Percentiles rank a stretch among this genome's conserved stretches.
Conservation (phyloP, 768 basidiomycete species). For the Strobilomyces echinocephalus region DNA sequence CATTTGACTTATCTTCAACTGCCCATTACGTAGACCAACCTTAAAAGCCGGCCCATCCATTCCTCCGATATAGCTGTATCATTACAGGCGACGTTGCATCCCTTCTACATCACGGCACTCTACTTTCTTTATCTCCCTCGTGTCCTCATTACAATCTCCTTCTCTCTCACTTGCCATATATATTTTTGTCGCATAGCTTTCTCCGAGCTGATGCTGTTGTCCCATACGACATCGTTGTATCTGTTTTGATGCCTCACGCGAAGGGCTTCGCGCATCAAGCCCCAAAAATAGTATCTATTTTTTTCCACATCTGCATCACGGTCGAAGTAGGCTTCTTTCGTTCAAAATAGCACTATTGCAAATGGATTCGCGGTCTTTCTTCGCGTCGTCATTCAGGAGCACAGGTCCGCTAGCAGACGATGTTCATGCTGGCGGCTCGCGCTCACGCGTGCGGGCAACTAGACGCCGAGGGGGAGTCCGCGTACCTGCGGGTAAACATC, state of each 20-base stretch:
- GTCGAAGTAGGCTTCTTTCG: background rate
- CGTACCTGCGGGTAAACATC: no score
- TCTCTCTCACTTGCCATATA: constrained; percentile 25
- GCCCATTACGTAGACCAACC: constrained; percentile 17
- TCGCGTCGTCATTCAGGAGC: no score
- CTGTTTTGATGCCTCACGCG: constrained; percentile 32
- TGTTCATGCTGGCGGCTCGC: no score
- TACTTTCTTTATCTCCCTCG: background rate
- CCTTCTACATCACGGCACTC: constrained; percentile 4
- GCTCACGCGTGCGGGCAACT: no score
- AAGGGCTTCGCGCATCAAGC: constrained; percentile 49
- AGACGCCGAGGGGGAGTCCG: no score
- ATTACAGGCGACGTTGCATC: constrained; percentile 11
- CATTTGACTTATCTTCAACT: background rate
- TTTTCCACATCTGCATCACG: background rate
- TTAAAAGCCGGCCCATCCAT: constrained; percentile 9
- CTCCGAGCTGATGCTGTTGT: constrained; percentile 6
- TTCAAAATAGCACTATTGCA: background rate
- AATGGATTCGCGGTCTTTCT: background rate
- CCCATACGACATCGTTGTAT: constrained; percentile 21
- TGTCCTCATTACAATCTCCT: background rate
- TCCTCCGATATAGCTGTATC: constrained; percentile 14
- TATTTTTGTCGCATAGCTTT: constrained; percentile 29
- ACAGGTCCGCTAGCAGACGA: no score
- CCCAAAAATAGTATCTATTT: constrained; percentile 35